A percentile compares a stretch with the other conserved stretches of the same genome.
These are phyloP conservation scores for Apiospora hydei DNA, from an alignment of 2,329 filamentous ascomycete species.

Conservation along the genomic window DNA sequence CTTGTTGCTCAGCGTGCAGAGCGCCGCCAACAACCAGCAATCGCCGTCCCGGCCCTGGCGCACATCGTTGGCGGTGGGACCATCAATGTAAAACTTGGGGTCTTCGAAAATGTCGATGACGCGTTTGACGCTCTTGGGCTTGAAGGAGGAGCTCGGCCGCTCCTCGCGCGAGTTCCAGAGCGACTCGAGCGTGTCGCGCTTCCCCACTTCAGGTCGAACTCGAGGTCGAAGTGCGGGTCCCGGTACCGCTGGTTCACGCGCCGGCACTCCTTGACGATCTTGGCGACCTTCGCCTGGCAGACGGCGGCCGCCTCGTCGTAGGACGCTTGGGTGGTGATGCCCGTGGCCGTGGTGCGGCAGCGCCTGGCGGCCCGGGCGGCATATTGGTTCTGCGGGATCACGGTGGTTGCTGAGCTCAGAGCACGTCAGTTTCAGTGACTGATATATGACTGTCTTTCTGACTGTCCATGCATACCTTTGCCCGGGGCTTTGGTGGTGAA, in stretches of 20 bases:
- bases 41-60: constrained; percentile 81
- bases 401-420: constrained; percentile 62
- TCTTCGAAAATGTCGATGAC: constrained; percentile 78
- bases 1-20: constrained; percentile 80
- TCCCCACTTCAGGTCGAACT: constrained; percentile 73
- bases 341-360: constrained; percentile 60
- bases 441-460: neutral
- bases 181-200: constrained; percentile 57
- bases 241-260: constrained; percentile 86
- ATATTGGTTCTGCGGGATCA: constrained; percentile 74
- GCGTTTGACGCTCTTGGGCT: constrained; percentile 68
- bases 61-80: constrained; percentile 78
- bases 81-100: constrained; percentile 79
- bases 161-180: constrained; percentile 45
- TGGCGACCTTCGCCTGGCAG: constrained; percentile 70
- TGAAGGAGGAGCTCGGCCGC: constrained; percentile 40
- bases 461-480: constrained; percentile 56
- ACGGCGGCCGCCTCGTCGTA: constrained; percentile 76
- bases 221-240: constrained; percentile 87
- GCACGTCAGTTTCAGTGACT: neutral
- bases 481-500: constrained; percentile 76
- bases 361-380: constrained; percentile 65
- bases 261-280: constrained; percentile 71
- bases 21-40: constrained; percentile 85
- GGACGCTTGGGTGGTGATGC: constrained; percentile 65